Base-by-base conservation (phyloP, 2,329 filamentous ascomycete species). In the Xylaria arbuscula region DNA sequence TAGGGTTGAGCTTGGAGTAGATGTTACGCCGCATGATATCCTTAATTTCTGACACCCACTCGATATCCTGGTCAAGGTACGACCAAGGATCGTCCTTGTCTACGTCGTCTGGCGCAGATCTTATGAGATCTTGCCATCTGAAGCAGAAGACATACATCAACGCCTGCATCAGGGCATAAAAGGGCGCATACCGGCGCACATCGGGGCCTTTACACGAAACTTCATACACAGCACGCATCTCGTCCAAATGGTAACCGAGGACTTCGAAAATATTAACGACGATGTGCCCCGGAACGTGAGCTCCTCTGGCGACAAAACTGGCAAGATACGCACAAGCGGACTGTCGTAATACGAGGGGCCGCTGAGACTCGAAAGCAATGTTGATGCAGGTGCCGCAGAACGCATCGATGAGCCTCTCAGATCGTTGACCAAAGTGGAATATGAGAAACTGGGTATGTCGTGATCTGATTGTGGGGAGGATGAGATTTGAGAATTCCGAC, bases 91-190 rank as follows among this genome's bases (percentile, higher is more conserved):
- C 89, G 67, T 88, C 91, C 70, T 83, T 87, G 80, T 88, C 92
- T 66, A 88, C 86, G 69, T 81, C 84, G 68, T 89, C 85, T 1
- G 87, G 83, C 3, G 86, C 87, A 1, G 87, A 86, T 22, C 88
- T 84, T 64, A 93, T 91, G 55, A 99, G 85, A 76, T 98, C 95
- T 69, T 93, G 91, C 96, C 96, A 99, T 64, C 96, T 90, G 84
- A 99, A 99, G 83, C 96, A 99, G 77, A 97, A 98, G 67, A 97
- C 95, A 82, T 98, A 98, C 28, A 98, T 87, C 2, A 97, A 85
- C 1, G 94, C 94, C 80, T 98, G 94, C n/a, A 92, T 89, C 56
- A 94, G 89, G 19, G 92, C 90, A 79, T 98, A 98, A 81, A 97
- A 97, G 15, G 92, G 89, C 56, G 90, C 89, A 77, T 95, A 97